Percentiles rank a stretch among this genome's conserved stretches.
phyloP scores from a whole-genome alignment of 208 protist genomes.

The Leptomonas seymouri region DNA sequence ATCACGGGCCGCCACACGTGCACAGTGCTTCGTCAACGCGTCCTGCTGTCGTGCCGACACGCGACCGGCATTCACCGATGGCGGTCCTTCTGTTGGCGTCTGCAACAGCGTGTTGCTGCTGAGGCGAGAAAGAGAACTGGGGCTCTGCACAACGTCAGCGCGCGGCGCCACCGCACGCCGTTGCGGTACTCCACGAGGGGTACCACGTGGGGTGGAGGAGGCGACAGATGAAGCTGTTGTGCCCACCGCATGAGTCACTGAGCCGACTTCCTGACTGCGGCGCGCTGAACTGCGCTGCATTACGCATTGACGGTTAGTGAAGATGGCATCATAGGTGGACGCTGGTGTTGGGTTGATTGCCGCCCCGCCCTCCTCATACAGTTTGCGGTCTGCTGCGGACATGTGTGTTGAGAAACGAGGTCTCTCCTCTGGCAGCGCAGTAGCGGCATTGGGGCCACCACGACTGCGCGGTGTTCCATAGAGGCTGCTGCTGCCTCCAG shows the following conservation, averaged over 20 bases:
- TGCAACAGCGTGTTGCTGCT: conserved; percentile 9
- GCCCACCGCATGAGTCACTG: not conserved
- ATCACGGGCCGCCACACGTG: conserved; percentile 28
- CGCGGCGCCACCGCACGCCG: conserved; percentile 5
- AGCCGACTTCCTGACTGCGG: conserved; percentile 1
- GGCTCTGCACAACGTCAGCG: conserved; percentile 4
- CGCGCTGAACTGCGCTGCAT: conserved; percentile 12
- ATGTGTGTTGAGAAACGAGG: conserved; percentile 28
- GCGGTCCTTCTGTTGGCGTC: conserved; percentile 15
- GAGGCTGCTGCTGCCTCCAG: conserved; percentile 14
- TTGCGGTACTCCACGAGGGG: conserved; percentile 6
- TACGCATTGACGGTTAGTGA: conserved; percentile 21
- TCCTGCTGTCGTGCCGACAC: conserved; percentile 38
- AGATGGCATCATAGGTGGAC: conserved; percentile 26
- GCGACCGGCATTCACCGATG: not conserved
- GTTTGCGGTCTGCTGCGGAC: conserved; percentile 14
- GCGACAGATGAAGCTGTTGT: not conserved
- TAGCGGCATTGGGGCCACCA: not conserved
- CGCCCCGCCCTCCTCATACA: conserved; percentile 17
- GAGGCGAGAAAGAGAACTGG: conserved; percentile 18
- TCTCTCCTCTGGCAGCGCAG: conserved; percentile 3
- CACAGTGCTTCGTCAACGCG: conserved; percentile 45
- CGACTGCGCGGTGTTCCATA: conserved; percentile 21
- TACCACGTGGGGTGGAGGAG: conserved; percentile 13
- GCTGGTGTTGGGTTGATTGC: not conserved